phyloP scores from a whole-genome alignment of 2,329 filamentous ascomycete genomes.

The Diaporthe ampelina region DNA sequence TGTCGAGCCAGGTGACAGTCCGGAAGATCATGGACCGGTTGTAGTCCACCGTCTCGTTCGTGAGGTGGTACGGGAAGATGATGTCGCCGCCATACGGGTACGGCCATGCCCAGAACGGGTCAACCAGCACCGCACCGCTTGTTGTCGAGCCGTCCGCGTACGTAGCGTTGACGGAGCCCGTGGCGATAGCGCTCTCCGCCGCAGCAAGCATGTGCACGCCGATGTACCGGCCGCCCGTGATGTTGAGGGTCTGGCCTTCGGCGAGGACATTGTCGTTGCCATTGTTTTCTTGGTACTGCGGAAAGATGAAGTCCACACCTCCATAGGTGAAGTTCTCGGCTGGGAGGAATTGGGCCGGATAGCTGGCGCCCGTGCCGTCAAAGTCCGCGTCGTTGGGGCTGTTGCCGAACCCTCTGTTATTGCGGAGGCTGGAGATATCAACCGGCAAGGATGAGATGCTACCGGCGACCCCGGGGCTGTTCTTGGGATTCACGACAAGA shows the following conservation, averaged over 20 bases:
- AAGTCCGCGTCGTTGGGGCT: conserved; percentile 43
- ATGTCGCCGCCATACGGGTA: conserved; percentile 43
- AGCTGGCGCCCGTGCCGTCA: conserved; percentile 41
- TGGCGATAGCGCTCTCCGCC: conserved; percentile 42
- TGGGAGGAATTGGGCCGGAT: conserved; percentile 43
- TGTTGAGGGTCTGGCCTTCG: conserved; percentile 40
- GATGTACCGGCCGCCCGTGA: conserved; percentile 40
- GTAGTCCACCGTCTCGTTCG: conserved; percentile 41
- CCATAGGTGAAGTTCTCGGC: conserved; percentile 40
- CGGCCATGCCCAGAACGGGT: conserved; percentile 43
- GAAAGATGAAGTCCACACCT: conserved; percentile 42
- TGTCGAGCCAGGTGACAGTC: conserved; percentile 41
- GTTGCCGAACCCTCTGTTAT: conserved; percentile 42
- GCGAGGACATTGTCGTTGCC: conserved; percentile 44
- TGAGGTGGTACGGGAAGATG: conserved; percentile 43
- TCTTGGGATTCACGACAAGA: conserved; percentile 39
- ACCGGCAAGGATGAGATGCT: conserved; percentile 36
- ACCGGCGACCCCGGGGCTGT: conserved; percentile 36
- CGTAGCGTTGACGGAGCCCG: conserved; percentile 41
- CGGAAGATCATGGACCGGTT: conserved; percentile 44
- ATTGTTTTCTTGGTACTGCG: conserved; percentile 37
- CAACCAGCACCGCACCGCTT: conserved; percentile 38
- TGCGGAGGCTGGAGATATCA: conserved; percentile 38
- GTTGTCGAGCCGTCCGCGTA: conserved; percentile 41
- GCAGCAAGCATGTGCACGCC: conserved; percentile 44